Percentiles rank a stretch among this genome's conserved stretches.
Conservation (phyloP, 106 monocot genomes). For the Acanthochlamys bracteata region DNA sequence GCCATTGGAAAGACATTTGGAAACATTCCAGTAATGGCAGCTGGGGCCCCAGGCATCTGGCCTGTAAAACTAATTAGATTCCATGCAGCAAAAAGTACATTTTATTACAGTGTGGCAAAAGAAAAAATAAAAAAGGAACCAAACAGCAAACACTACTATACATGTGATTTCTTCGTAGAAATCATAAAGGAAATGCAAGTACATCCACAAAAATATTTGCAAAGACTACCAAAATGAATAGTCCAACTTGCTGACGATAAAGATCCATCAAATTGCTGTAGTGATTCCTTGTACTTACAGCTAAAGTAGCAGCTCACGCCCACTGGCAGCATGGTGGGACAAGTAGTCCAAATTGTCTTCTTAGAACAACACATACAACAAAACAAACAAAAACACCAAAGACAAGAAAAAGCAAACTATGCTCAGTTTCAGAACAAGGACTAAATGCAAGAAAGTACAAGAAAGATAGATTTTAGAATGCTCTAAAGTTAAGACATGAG, state of each 20-base stretch:
- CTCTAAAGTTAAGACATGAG: too few species aligned
- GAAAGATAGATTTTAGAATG: not conserved
- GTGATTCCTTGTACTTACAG: conserved; percentile 62
- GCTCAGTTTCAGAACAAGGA: conserved; percentile 60
- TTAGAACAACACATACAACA: conserved; percentile 70
- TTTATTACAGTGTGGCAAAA: conserved; percentile 11
- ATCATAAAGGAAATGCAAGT: not conserved
- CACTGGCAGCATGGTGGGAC: conserved; percentile 85
- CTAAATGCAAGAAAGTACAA: conserved; percentile 8
- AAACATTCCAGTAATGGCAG: conserved; percentile 72
- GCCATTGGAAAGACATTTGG: conserved; percentile 55
- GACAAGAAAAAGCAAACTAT: conserved; percentile 66
- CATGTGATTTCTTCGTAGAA: not conserved
- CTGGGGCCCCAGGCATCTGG: conserved; percentile 52
- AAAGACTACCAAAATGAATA: conserved; percentile 65
- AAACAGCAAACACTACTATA: conserved; percentile 1
- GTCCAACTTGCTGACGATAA: conserved; percentile 53
- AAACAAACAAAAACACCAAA: conserved; percentile 89
- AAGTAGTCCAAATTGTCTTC: conserved; percentile 88
- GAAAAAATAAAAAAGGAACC: conserved; percentile 23
- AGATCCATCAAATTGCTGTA: conserved; percentile 82
- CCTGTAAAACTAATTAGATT: conserved; percentile 50
- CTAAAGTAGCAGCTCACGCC: conserved; percentile 74
- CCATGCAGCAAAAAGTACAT: conserved; percentile 16
- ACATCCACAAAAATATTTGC: conserved; percentile 24